These are phyloP conservation scores for Cercospora janseana DNA, from an alignment of 2,329 filamentous ascomycete species.

Conservation along the genomic window DNA sequence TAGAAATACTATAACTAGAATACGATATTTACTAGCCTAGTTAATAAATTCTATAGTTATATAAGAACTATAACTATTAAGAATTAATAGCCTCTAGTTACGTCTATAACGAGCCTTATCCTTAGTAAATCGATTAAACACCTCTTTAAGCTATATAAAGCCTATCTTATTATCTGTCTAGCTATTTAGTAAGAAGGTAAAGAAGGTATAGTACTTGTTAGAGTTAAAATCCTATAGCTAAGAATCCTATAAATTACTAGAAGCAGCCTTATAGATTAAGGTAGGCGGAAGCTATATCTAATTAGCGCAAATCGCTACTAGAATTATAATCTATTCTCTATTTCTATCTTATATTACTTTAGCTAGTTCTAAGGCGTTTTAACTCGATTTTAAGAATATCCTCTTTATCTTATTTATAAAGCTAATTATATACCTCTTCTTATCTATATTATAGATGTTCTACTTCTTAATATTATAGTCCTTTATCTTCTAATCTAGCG, in stretches of 20 bases:
- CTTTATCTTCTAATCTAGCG: neutral
- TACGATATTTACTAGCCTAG: neutral
- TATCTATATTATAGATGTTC: constrained; percentile 10
- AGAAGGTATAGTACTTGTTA: too few species aligned
- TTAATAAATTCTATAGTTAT: neutral
- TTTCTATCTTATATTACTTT: neutral
- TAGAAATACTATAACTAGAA: neutral
- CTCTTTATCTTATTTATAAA: neutral
- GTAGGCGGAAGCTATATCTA: neutral
- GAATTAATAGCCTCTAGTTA: neutral
- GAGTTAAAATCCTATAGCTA: neutral
- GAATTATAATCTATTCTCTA: neutral
- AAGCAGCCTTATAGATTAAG: neutral
- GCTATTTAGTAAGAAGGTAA: too few species aligned
- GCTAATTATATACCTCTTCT: constrained; percentile 4
- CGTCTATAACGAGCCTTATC: neutral
- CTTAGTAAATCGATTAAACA: too few species aligned
- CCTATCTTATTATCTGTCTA: too few species aligned
- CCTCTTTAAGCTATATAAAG: too few species aligned
- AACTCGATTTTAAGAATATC: neutral
- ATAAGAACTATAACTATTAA: neutral
- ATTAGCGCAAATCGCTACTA: neutral
- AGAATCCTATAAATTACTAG: neutral
- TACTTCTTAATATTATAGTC: constrained; percentile 8
- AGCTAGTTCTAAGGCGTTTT: neutral